phyloP scores from a whole-genome alignment of 2,329 filamentous ascomycete genomes.

The Cercospora nicotianae region DNA sequence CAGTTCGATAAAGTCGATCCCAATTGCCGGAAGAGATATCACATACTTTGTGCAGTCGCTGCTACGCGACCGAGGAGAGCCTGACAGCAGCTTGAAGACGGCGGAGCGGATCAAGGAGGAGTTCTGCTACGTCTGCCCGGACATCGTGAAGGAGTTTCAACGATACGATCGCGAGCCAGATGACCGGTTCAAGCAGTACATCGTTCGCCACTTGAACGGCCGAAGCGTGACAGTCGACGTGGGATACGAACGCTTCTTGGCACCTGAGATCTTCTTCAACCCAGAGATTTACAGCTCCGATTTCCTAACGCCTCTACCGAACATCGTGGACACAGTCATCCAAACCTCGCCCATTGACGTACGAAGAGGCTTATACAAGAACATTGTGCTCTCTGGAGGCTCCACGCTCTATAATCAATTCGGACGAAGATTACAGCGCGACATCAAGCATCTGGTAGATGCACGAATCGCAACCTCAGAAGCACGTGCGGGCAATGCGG shows the following conservation, averaged over 20 bases:
- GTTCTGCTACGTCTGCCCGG: constrained; percentile 96
- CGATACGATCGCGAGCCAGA: constrained; percentile 89
- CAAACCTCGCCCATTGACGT: constrained; percentile 98
- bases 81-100: constrained; percentile 94
- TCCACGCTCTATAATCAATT: constrained; percentile 99
- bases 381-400: constrained; percentile 95
- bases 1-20: constrained; percentile 98
- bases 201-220: constrained; percentile 81
- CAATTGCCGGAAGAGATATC: constrained; percentile 95
- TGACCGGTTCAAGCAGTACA: constrained; percentile 83
- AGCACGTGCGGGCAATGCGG: constrained; percentile 77
- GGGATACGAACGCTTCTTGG: constrained; percentile 95
- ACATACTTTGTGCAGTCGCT: constrained; percentile 98
- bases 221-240: constrained; percentile 84
- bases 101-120: constrained; percentile 98
- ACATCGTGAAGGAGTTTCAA: constrained; percentile 97
- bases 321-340: constrained; percentile 93
- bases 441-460: constrained; percentile 95
- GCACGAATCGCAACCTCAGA: constrained; percentile 90
- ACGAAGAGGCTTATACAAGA: constrained; percentile 96
- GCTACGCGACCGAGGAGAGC: constrained; percentile 91
- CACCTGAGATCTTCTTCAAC: constrained; percentile 99
- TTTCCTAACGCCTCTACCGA: constrained; percentile 91
- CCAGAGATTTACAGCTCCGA: constrained; percentile 99
- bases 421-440: constrained; percentile 88